Conservation (phyloP, 345 rosid species). For the Camelina neglecta region DNA sequence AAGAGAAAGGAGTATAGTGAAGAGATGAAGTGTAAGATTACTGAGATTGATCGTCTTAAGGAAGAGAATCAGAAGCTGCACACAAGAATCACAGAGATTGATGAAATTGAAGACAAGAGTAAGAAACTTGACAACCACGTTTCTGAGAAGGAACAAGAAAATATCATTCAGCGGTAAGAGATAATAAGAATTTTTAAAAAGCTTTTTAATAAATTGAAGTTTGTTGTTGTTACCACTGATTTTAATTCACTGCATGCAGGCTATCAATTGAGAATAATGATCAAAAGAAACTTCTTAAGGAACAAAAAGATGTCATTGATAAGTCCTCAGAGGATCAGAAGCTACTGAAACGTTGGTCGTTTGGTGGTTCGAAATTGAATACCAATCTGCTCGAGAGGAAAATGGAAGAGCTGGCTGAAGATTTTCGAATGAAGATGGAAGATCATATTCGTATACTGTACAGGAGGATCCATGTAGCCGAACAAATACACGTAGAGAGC, state of each 20-base stretch:
- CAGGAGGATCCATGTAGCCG: constrained; percentile 55
- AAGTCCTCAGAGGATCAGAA: constrained; percentile 48
- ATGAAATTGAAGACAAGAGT: neutral
- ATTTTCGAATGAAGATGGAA: constrained; percentile 55
- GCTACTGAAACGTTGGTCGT: constrained; percentile 36
- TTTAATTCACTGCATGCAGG: neutral
- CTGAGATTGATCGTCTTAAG: constrained; percentile 45
- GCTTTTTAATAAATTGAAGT: neutral
- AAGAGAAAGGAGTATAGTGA: constrained; percentile 46
- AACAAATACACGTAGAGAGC: constrained; percentile 36
- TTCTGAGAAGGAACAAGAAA: constrained; percentile 35
- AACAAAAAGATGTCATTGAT: constrained; percentile 36
- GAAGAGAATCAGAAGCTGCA: constrained; percentile 54
- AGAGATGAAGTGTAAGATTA: constrained; percentile 37
- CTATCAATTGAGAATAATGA: constrained; percentile 43
- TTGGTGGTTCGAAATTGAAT: constrained; percentile 49
- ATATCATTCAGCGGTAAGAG: constrained; percentile 29
- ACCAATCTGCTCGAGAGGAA: constrained; percentile 48
- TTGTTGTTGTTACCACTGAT: neutral
- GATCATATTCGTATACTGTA: constrained; percentile 57
- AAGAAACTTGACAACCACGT: constrained; percentile 25
- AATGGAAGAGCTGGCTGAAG: constrained; percentile 61
- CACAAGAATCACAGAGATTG: constrained; percentile 37
- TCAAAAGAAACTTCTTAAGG: constrained; percentile 47
- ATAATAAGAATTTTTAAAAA: neutral